These are phyloP conservation scores for Penstemon barbatus DNA, from an alignment of 257 asterid species.

Conservation along the genomic window DNA sequence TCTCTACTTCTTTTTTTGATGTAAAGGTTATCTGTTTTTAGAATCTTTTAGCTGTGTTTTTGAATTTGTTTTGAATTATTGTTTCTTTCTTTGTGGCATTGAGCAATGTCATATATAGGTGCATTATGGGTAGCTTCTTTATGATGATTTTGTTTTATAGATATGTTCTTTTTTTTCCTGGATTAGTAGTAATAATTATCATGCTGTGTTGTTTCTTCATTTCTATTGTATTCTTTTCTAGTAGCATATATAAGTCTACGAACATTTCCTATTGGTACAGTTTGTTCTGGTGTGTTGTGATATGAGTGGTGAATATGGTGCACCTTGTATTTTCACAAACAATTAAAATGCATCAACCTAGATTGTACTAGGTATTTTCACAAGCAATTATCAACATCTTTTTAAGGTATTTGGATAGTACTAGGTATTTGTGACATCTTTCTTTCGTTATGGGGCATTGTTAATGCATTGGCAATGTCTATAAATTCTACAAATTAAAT, in stretches of 20 bases:
- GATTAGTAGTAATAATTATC: not conserved
- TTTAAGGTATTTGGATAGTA: constrained; percentile 6
- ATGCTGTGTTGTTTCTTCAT: not conserved
- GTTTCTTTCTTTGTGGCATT: constrained; percentile 2
- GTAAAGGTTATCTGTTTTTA: not conserved
- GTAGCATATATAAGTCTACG: not conserved
- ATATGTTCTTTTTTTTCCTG: not conserved
- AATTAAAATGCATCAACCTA: not conserved
- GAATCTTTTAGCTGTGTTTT: not conserved
- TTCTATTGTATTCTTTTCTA: not conserved
- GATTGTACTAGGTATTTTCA: not conserved
- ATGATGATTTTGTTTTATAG: not conserved
- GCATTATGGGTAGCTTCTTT: not conserved
- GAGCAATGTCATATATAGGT: not conserved
- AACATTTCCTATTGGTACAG: not conserved
- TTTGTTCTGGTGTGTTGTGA: constrained; percentile 1
- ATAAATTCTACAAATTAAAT: constrained; percentile 38
- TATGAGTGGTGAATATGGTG: not conserved
- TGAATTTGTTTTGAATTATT: not conserved
- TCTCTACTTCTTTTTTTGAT: not conserved
- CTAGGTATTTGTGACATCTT: constrained; percentile 7
- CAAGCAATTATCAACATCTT: not conserved
- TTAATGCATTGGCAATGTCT: constrained; percentile 35
- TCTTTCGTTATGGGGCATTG: constrained; percentile 25
- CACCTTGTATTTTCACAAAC: not conserved